Percentiles rank a stretch among this genome's conserved stretches.
Evolutionary conservation across 2,329 filamentous ascomycete genomes (phyloP).

Genomic region (Berkeleyomyces basicola): DNA sequence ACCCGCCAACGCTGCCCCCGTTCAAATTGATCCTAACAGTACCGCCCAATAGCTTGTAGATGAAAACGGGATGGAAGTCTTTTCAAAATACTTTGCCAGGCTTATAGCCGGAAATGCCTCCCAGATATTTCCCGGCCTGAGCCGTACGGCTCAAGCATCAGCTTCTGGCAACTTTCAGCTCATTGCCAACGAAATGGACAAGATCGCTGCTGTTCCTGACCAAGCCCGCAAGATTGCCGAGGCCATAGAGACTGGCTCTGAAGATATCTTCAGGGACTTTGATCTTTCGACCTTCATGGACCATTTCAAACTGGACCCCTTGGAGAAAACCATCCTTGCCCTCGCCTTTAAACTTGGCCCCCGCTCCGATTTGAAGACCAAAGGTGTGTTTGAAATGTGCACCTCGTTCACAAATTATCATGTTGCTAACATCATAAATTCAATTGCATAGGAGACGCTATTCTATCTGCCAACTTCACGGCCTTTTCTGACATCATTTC

Average conservation of each 20-base stretch:
- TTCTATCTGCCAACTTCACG: constrained; percentile 63
- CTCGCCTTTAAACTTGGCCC: constrained; percentile 75
- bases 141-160: constrained; percentile 42
- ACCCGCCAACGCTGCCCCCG: not conserved
- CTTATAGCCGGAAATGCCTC: constrained; percentile 80
- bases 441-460: constrained; percentile 55
- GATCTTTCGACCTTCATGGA: constrained; percentile 92
- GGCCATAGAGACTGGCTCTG: constrained; percentile 75
- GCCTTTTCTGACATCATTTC: constrained; percentile 65
- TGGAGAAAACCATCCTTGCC: constrained; percentile 75
- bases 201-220: constrained; percentile 62
- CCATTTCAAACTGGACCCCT: constrained; percentile 81
- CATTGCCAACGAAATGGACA: constrained; percentile 68
- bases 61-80: constrained; percentile 98
- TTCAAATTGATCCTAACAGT: not conserved
- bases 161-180: constrained; percentile 60
- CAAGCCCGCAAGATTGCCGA: constrained; percentile 87
- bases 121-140: constrained; percentile 73
- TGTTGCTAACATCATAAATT: not conserved
- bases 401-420: constrained; percentile 9
- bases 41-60: constrained; percentile 57
- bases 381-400: constrained; percentile 41
- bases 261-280: constrained; percentile 89
- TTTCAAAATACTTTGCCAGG: constrained; percentile 86
- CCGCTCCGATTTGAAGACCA: constrained; percentile 68